Percentiles rank a stretch among this genome's conserved stretches.
Conservation (phyloP, 2,329 filamentous ascomycete species). For the Exophiala sideris region DNA sequence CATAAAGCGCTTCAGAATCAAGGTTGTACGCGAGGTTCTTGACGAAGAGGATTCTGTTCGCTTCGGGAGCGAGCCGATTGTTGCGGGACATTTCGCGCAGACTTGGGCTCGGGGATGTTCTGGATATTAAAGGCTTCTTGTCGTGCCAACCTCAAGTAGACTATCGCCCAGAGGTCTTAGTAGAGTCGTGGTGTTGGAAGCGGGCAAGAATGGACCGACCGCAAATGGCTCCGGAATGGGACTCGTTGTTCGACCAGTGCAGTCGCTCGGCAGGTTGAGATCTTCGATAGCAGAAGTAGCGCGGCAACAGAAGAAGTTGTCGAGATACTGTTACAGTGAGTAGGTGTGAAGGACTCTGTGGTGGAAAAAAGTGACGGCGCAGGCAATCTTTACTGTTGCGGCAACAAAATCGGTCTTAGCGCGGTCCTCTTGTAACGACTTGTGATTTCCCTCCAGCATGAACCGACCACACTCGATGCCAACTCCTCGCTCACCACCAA, state of each 20-base stretch:
- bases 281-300: too few relatives aligned
- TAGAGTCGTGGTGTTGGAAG: too few relatives aligned
- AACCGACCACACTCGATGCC: background rate
- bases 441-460: background rate
- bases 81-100: slow-evolving; percentile 23
- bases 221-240: too few relatives aligned
- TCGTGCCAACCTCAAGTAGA: too few relatives aligned
- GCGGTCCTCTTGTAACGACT: background rate
- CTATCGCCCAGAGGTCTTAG: too few relatives aligned
- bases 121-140: background rate
- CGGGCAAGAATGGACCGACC: too few relatives aligned
- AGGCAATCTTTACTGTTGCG: background rate
- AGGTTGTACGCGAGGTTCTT: slow-evolving; percentile 99
- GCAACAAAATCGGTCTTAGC: too few relatives aligned
- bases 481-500: slow-evolving; percentile 4
- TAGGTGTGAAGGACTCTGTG: too few relatives aligned
- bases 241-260: too few relatives aligned
- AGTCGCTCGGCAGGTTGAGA: too few relatives aligned
- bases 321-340: too few relatives aligned
- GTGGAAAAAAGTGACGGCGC: background rate
- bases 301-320: too few relatives aligned
- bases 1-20: slow-evolving; percentile 94
- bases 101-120: background rate
- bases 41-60: slow-evolving; percentile 99
- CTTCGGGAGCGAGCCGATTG: slow-evolving; percentile 92